A percentile compares a stretch with the other conserved stretches of the same genome.
phyloP scores from a whole-genome alignment of 2,329 filamentous ascomycete genomes.

The Epichloe festucae region DNA sequence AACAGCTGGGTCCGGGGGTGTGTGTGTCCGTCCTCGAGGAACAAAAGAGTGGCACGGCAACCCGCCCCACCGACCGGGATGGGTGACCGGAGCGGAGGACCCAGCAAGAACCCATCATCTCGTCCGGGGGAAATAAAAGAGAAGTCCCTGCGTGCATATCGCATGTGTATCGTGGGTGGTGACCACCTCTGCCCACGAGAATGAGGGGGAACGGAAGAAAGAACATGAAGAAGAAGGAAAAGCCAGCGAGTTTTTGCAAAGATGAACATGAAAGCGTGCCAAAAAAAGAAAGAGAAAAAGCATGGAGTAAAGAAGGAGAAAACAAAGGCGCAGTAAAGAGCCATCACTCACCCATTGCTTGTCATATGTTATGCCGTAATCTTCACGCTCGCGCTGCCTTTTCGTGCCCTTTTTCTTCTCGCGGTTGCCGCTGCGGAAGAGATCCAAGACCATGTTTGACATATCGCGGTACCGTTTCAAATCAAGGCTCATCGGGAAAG shows the following conservation, averaged over 20 bases:
- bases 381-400: slow-evolving; percentile 8
- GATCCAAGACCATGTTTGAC: neutral
- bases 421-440: neutral
- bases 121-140: no score
- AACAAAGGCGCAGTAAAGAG: neutral
- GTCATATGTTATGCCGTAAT: slow-evolving; percentile 17
- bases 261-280: no score
- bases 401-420: slow-evolving; percentile 1
- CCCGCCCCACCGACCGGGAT: no score
- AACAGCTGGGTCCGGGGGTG: neutral
- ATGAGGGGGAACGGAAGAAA: neutral
- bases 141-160: no score
- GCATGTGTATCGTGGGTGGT: no score
- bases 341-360: slow-evolving; percentile 35
- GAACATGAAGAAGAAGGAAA: neutral
- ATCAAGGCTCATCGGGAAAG: neutral
- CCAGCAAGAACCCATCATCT: no score
- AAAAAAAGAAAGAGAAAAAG: neutral
- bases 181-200: neutral
- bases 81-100: no score
- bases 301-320: neutral
- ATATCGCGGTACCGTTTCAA: no score
- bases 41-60: no score
- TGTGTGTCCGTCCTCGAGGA: no score
- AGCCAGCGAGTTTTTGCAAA: neutral